These are phyloP conservation scores for Boletus pseudopeckii DNA, from an alignment of 768 basidiomycete species.

Conservation along the genomic window DNA sequence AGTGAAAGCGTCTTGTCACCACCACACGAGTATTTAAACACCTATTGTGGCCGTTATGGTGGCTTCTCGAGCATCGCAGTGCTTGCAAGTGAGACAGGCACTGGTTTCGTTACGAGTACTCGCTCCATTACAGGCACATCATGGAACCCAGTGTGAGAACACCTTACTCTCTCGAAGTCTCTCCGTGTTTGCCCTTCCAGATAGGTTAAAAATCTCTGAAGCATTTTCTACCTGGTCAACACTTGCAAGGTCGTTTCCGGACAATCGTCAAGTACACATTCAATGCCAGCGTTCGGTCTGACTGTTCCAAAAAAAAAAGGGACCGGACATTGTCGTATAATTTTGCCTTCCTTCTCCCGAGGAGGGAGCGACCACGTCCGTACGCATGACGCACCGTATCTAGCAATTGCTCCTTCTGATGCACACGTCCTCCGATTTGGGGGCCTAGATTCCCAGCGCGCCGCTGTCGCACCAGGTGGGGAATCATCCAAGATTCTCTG, in stretches of 20 bases:
- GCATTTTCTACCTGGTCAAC: not conserved
- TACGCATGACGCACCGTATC: not conserved
- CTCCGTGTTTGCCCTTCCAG: not conserved
- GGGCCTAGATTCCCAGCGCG: not conserved
- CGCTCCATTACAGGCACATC: not conserved
- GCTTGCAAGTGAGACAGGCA: not conserved
- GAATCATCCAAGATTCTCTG: not conserved
- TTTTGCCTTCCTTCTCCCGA: not conserved
- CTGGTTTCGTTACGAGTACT: too few relatives aligned
- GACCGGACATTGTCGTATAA: not conserved
- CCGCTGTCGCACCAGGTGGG: not conserved
- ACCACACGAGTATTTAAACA: not conserved
- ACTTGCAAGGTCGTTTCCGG: not conserved
- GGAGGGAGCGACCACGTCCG: too few relatives aligned
- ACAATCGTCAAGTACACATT: not conserved
- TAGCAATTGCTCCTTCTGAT: not conserved
- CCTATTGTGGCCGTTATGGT: not conserved
- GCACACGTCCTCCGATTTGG: not conserved
- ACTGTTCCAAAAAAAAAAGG: not conserved
- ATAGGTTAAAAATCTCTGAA: not conserved
- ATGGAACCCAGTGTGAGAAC: not conserved
- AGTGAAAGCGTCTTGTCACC: not conserved
- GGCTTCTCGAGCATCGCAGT: not conserved
- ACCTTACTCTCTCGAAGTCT: not conserved
- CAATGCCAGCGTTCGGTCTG: too few relatives aligned